A percentile compares a stretch with the other conserved stretches of the same genome.
Evolutionary conservation across 495 filamentous ascomycete genomes (phyloP).

Genomic region (Penicillium mononematosum): DNA sequence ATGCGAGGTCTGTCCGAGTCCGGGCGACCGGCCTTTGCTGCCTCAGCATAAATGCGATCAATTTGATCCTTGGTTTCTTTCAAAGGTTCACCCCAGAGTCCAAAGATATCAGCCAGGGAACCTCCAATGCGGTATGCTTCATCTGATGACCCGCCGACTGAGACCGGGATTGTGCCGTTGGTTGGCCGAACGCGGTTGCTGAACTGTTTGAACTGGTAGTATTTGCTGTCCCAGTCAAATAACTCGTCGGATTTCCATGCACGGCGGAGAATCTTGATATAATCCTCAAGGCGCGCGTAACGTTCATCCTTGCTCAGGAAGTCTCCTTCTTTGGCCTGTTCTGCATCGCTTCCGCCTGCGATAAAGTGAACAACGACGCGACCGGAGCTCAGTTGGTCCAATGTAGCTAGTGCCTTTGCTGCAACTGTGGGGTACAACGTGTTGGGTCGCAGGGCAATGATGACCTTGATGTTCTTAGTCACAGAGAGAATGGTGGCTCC

Average conservation of each 20-base stretch:
- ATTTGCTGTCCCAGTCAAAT: constrained; percentile 53
- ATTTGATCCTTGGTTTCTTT: constrained; percentile 57
- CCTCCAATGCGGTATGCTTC: constrained; percentile 55
- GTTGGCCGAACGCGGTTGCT: constrained; percentile 47
- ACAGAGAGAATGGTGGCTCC: constrained; percentile 51
- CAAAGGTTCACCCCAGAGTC: constrained; percentile 55
- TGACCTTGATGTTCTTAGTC: constrained; percentile 55
- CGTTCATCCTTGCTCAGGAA: constrained; percentile 53
- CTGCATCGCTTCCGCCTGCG: constrained; percentile 52
- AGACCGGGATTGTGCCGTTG: constrained; percentile 50
- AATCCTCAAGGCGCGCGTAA: constrained; percentile 52
- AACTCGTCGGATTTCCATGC: constrained; percentile 51
- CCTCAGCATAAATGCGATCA: constrained; percentile 51
- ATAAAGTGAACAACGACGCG: constrained; percentile 57
- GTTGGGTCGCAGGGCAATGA: constrained; percentile 57
- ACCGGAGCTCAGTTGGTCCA: constrained; percentile 51
- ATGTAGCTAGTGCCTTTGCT: constrained; percentile 54
- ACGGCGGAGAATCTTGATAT: constrained; percentile 51
- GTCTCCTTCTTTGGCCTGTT: constrained; percentile 54
- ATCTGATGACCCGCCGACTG: constrained; percentile 52
- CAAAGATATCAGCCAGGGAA: constrained; percentile 53
- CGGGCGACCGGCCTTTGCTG: constrained; percentile 41
- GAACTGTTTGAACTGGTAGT: constrained; percentile 54
- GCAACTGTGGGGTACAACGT: constrained; percentile 56
- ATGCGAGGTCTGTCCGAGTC: constrained; percentile 46